Percentiles rank a stretch among this genome's conserved stretches.
phyloP scores from a whole-genome alignment of 164 flowering plant species.

The Sedum album region DNA sequence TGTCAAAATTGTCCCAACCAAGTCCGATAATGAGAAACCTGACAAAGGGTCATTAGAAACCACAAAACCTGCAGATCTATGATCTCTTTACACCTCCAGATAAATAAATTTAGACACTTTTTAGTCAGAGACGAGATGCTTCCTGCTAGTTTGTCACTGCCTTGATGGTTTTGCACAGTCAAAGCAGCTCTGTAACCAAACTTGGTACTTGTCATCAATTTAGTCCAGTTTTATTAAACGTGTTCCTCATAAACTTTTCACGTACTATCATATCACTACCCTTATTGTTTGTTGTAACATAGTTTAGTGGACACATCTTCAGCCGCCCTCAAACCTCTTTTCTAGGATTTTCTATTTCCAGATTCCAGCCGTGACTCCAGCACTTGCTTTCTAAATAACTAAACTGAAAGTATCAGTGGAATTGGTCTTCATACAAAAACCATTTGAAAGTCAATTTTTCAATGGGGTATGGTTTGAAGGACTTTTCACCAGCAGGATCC shows the following conservation, averaged over 20 bases:
- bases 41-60: neutral
- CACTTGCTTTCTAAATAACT: too few relatives aligned
- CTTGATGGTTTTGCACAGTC: too few relatives aligned
- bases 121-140: neutral
- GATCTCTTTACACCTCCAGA: neutral
- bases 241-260: too few relatives aligned
- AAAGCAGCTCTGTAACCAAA: too few relatives aligned
- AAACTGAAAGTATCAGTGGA: too few relatives aligned
- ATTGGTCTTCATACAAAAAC: too few relatives aligned
- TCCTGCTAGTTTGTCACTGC: neutral
- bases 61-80: neutral
- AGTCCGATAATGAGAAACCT: conserved; percentile 15
- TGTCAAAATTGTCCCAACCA: conserved; percentile 51
- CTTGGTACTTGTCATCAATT: too few relatives aligned
- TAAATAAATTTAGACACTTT: too few relatives aligned
- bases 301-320: neutral
- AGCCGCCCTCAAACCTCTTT: neutral
- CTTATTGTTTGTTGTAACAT: neutral
- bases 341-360: neutral
- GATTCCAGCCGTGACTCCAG: neutral
- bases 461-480: neutral
- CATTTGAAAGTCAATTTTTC: too few relatives aligned
- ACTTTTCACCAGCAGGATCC: neutral
- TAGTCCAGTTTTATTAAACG: too few relatives aligned
- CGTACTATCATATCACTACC: too few relatives aligned